Conservation (phyloP, 805 yeast species). For the Cyberlindnera euphorbiiphila region DNA sequence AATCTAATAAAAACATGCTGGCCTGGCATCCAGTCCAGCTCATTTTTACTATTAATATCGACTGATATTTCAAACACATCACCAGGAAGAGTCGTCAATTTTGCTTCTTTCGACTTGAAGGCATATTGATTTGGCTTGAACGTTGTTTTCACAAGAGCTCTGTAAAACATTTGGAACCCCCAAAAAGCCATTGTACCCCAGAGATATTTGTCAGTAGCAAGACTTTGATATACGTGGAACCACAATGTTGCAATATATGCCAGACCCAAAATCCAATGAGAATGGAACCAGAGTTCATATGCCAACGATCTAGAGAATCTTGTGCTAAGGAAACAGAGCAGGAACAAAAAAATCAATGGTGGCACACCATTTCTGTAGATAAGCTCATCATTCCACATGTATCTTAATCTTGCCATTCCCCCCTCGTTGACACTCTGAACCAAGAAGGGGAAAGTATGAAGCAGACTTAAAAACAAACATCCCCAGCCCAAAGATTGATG, state of each 20-base stretch:
- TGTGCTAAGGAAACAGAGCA: conserved; percentile 42
- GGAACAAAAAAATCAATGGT: conserved; percentile 41
- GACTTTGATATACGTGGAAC: conserved; percentile 37
- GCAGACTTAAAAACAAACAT: conserved; percentile 41
- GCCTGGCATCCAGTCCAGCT: conserved; percentile 47
- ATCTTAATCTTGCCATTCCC: conserved; percentile 33
- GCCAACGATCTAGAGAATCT: conserved; percentile 35
- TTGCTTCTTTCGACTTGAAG: conserved; percentile 37
- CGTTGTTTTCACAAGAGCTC: conserved; percentile 42
- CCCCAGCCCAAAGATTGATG: conserved; percentile 42
- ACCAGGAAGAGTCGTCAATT: conserved; percentile 22
- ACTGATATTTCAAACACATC: conserved; percentile 36
- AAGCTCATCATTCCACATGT: conserved; percentile 23
- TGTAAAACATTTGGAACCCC: conserved; percentile 44
- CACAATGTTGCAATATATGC: conserved; percentile 45
- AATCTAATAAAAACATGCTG: conserved; percentile 52
- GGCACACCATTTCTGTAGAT: conserved; percentile 42
- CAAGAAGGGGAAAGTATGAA: conserved; percentile 50
- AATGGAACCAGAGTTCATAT: conserved; percentile 47
- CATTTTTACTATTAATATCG: conserved; percentile 23
- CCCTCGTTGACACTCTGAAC: conserved; percentile 45
- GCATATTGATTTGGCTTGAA: conserved; percentile 41
- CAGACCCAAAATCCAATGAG: conserved; percentile 51
- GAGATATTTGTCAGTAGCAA: conserved; percentile 40
- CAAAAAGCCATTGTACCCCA: conserved; percentile 51